A percentile compares a stretch with the other conserved stretches of the same genome.
phyloP scores from a whole-genome alignment of 2,329 filamentous ascomycete species.

The Falciphora oryzae region DNA sequence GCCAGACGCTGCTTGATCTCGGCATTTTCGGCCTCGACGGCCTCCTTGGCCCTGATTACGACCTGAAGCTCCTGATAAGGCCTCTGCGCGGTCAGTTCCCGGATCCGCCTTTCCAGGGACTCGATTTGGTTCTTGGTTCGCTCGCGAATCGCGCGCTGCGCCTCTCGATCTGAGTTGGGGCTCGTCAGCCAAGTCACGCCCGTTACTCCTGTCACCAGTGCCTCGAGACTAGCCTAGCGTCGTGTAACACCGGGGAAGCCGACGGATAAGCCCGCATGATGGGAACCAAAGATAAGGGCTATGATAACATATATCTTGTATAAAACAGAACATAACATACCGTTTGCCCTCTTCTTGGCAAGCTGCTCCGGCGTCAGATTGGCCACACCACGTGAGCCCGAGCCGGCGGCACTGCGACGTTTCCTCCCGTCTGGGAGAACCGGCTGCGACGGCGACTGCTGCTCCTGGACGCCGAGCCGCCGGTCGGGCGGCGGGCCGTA shows the following conservation, averaged over 20 bases:
- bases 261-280: neutral
- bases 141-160: slow-evolving; percentile 78
- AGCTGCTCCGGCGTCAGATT: slow-evolving; percentile 70
- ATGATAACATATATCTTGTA: neutral
- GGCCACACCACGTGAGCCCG: slow-evolving; percentile 9
- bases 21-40: slow-evolving; percentile 71
- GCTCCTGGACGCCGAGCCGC: neutral
- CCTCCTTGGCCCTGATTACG: slow-evolving; percentile 69
- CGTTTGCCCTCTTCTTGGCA: slow-evolving; percentile 58
- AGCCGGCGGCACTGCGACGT: slow-evolving; percentile 10
- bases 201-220: neutral
- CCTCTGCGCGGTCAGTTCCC: slow-evolving; percentile 71
- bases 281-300: slow-evolving; percentile 21
- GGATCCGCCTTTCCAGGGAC: slow-evolving; percentile 63
- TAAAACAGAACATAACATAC: slow-evolving; percentile 28
- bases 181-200: slow-evolving; percentile 12
- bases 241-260: neutral
- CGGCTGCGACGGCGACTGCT: neutral
- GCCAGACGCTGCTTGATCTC: slow-evolving; percentile 67
- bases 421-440: slow-evolving; percentile 19
- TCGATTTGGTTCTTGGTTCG: slow-evolving; percentile 78
- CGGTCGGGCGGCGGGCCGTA: neutral
- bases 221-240: neutral
- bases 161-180: slow-evolving; percentile 62
- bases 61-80: slow-evolving; percentile 79